These are phyloP conservation scores for Auxenochlorella protothecoides DNA, from an alignment of 139 green algal species.

Conservation along the genomic window DNA sequence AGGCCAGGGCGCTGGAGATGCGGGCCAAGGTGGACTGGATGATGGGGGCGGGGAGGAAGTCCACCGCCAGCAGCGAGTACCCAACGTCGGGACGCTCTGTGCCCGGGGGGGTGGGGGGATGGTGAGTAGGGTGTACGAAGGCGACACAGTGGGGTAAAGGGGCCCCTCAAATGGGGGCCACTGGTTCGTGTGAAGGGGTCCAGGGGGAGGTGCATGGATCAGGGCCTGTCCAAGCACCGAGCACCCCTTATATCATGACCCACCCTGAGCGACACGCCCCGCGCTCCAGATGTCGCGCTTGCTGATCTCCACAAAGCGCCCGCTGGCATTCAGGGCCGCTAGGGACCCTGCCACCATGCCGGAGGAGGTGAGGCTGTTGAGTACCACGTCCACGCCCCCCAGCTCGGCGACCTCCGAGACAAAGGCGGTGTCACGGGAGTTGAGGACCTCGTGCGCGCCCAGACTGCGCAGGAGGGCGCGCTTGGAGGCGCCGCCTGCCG, in stretches of 20 bases:
- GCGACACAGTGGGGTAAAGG: too few relatives aligned
- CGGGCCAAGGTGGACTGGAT: constrained; percentile 31
- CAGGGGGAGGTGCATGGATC: too few relatives aligned
- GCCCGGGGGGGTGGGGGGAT: neutral
- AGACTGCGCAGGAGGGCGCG: constrained; percentile 45
- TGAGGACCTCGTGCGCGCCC: constrained; percentile 26
- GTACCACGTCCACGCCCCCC: constrained; percentile 19
- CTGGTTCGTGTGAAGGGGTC: too few relatives aligned
- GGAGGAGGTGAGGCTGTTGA: constrained; percentile 84
- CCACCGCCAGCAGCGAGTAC: constrained; percentile 68
- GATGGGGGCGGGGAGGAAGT: constrained; percentile 64
- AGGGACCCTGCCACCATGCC: constrained; percentile 71
- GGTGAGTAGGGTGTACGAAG: too few relatives aligned
- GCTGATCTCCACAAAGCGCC: constrained; percentile 68
- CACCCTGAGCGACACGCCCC: constrained; percentile 27
- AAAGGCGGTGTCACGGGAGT: constrained; percentile 54
- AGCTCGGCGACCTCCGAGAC: constrained; percentile 1
- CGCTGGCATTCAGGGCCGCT: constrained; percentile 42
- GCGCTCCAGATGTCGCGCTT: constrained; percentile 82
- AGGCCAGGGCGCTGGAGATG: constrained; percentile 22
- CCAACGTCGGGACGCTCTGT: constrained; percentile 62
- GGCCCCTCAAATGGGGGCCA: too few relatives aligned
- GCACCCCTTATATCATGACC: too few relatives aligned
- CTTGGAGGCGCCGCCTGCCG: constrained; percentile 60
- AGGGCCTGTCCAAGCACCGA: too few relatives aligned